A percentile compares a stretch with the other conserved stretches of the same genome.
These are phyloP conservation scores for Sicyos edulis DNA, from an alignment of 306 rosid species.

Conservation along the genomic window DNA sequence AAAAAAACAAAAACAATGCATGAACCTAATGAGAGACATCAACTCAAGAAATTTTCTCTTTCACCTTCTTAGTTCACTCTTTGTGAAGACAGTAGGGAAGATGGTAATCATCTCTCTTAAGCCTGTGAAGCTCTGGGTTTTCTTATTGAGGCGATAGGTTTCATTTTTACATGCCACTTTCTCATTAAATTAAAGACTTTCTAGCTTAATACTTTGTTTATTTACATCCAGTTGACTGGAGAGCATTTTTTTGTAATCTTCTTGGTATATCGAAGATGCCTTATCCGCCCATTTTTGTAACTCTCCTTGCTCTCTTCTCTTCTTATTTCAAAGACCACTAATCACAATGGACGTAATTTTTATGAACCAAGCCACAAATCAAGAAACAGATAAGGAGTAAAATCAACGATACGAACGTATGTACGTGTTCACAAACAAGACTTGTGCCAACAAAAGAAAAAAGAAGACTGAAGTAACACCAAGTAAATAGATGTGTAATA, in stretches of 20 bases:
- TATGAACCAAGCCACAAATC: not conserved
- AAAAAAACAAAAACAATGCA: not conserved
- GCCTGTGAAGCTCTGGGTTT: slow-evolving; percentile 6
- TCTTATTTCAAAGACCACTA: slow-evolving; percentile 3
- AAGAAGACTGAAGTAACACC: not conserved
- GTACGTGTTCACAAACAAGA: slow-evolving; percentile 6
- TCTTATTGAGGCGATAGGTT: not conserved
- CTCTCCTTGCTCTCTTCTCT: too few relatives aligned
- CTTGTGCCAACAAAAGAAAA: slow-evolving; percentile 3
- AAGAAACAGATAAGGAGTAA: not conserved
- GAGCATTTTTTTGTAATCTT: too few relatives aligned
- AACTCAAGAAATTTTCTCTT: not conserved
- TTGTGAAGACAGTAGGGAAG: not conserved
- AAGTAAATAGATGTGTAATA: not conserved
- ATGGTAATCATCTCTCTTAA: not conserved
- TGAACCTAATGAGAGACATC: slow-evolving; percentile 9
- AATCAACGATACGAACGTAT: not conserved
- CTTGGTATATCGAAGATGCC: too few relatives aligned
- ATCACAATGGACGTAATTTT: slow-evolving; percentile 11
- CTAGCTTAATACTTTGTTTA: not conserved
- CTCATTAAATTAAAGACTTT: not conserved
- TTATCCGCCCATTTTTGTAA: too few relatives aligned
- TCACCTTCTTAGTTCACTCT: not conserved
- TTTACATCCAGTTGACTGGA: too few relatives aligned
- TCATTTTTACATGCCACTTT: not conserved